Percentiles rank a stretch among this genome's conserved stretches.
Evolutionary conservation across 164 flowering plant genomes (phyloP).

Genomic region (Vitis vinifera): DNA sequence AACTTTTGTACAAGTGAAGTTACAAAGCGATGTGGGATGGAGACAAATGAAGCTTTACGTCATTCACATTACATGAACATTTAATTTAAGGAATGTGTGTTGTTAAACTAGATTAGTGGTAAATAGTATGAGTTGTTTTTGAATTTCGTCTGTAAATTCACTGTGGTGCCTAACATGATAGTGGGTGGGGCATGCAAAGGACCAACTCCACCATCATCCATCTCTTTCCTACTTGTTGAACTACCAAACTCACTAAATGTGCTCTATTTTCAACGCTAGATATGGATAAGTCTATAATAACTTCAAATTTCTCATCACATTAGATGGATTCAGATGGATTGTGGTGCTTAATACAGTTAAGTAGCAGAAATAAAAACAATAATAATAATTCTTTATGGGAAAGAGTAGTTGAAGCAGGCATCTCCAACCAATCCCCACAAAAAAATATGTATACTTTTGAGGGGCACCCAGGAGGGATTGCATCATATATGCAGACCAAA

Average conservation of each 20-base stretch:
- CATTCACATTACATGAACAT: no score
- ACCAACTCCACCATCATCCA: background rate
- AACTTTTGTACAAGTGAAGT: no score
- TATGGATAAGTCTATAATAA: no score
- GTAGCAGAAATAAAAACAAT: background rate
- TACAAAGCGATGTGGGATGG: no score
- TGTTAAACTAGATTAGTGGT: no score
- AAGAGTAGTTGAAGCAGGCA: conserved; percentile 17
- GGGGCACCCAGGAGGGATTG: background rate
- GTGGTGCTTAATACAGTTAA: background rate
- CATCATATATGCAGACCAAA: background rate
- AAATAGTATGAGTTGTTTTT: no score
- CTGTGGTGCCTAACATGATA: no score
- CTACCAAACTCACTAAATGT: conserved; percentile 12
- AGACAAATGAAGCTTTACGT: no score
- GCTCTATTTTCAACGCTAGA: conserved; percentile 13
- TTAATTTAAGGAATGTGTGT: no score
- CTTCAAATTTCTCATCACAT: no score
- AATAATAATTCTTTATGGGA: conserved; percentile 3
- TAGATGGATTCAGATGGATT: background rate
- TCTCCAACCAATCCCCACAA: conserved; percentile 12
- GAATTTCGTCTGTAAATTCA: no score
- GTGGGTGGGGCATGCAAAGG: no score
- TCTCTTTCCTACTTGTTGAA: conserved; percentile 6
- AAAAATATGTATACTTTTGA: conserved; percentile 1